Evolutionary conservation across 2,329 filamentous ascomycete species (phyloP), one percentile per base, ranked within the genome.

Genomic region (Fusarium sp.): DNA sequence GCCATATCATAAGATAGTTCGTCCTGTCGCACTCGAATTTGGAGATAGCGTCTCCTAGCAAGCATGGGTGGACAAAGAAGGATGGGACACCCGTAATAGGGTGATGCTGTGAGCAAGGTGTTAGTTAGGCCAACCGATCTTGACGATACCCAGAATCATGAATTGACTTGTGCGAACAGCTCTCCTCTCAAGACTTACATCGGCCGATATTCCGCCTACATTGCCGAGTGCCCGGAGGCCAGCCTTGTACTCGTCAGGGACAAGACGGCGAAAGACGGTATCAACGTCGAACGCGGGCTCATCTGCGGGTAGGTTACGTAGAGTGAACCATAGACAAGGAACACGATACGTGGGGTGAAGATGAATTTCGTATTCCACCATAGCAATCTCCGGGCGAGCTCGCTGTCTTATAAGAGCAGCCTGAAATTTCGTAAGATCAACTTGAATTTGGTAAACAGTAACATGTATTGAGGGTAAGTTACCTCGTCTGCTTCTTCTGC

Each of bases 41-140:
- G 72, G 84, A 84, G 87, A 98, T 92, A 55, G 92, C 92, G 70
- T 95, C 91, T 59, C 92, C 92, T 11, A 96, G 92, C 78, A 93
- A 89, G 81, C 96, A 98, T 25, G 96, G 95, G 82, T 99, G 96
- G 74, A 98, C 87, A 80, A 97, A 98, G 80, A 95, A 98, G 52
- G 90, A 88, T 43, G 94, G 93, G 62, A 90, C 80, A 56, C 91
- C 92, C 62, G 90, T 93, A 63, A 92, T 81, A 55, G 96, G 95
- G 84, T 98, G 94, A 80, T 97, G 90, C 89, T 95, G 81, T 78
- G 70, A 59, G 62, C 62, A 75, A 75, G 58, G 49, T 68, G 75
- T 85, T 82, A 83, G 82, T 82, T 72, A 74, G 75, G 77, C 75
- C 77, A 74, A 74, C 65, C 74, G 73, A 68, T 69, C 71, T 73